Evolutionary conservation across 768 basidiomycete species (phyloP).

Genomic region (Kwoniella sp.): DNA sequence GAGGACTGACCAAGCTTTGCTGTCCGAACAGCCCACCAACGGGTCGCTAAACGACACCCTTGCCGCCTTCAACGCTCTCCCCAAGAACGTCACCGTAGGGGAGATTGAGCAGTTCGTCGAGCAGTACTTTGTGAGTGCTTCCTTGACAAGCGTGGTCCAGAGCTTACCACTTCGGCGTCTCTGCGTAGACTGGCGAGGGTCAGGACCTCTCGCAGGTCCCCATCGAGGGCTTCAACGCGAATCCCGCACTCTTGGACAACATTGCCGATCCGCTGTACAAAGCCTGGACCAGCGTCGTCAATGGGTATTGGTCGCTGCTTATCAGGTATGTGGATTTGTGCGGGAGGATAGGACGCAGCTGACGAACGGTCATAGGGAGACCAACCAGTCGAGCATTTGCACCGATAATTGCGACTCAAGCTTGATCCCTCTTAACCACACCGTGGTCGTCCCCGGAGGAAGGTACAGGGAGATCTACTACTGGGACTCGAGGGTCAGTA

Average conservation of each 20-base stretch:
- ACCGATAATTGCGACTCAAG: constrained; percentile 67
- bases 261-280: constrained; percentile 65
- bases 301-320: constrained; percentile 78
- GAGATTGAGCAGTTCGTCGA: constrained; percentile 67
- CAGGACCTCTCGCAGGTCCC: constrained; percentile 66
- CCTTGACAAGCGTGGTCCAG: neutral
- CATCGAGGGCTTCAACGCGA: constrained; percentile 61
- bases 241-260: constrained; percentile 66
- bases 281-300: constrained; percentile 72
- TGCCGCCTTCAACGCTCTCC: constrained; percentile 57
- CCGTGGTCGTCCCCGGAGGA: constrained; percentile 82
- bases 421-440: constrained; percentile 83
- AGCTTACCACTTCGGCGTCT: neutral
- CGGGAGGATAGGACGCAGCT: neutral
- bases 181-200: constrained; percentile 65
- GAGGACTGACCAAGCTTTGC: too few relatives aligned
- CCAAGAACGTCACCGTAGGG: constrained; percentile 59
- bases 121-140: constrained; percentile 58
- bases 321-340: constrained; percentile 51
- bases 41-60: constrained; percentile 64
- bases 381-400: constrained; percentile 68
- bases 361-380: constrained; percentile 50
- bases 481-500: constrained; percentile 32
- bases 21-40: constrained; percentile 62
- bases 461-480: constrained; percentile 59